phyloP scores from a whole-genome alignment of 345 rosid species.

The Gossypium sturtianum region DNA sequence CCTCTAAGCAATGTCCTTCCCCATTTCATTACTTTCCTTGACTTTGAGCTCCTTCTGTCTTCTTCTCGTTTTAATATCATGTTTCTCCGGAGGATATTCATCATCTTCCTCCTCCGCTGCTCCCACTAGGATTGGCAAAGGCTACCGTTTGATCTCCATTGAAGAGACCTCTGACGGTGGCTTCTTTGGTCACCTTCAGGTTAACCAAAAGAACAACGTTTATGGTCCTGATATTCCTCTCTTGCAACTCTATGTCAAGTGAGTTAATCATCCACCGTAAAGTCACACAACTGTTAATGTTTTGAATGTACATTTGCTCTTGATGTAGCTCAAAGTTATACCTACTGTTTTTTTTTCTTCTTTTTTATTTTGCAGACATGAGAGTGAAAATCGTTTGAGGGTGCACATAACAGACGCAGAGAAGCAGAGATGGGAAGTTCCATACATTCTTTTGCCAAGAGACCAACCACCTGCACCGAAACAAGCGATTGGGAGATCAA shows the following conservation, averaged over 20 bases:
- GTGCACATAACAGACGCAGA: constrained; percentile 84
- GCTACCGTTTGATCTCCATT: constrained; percentile 78
- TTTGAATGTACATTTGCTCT: not conserved
- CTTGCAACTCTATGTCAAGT: constrained; percentile 83
- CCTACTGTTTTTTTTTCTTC: not conserved
- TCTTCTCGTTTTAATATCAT: constrained; percentile 28
- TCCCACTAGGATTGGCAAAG: constrained; percentile 59
- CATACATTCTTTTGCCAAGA: constrained; percentile 76
- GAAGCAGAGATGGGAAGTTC: constrained; percentile 93
- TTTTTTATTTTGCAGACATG: constrained; percentile 47
- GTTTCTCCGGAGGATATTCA: constrained; percentile 28
- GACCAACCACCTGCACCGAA: constrained; percentile 56
- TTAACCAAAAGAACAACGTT: constrained; percentile 61
- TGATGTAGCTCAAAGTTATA: not conserved
- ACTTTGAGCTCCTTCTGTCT: not conserved
- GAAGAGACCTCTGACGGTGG: constrained; percentile 75
- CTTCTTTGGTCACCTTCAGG: constrained; percentile 70
- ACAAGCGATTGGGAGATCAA: constrained; percentile 38
- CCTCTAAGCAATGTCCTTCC: constrained; percentile 13
- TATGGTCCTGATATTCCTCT: constrained; percentile 82
- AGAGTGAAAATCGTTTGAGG: constrained; percentile 64
- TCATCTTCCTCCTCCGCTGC: not conserved
- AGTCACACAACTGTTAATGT: no score
- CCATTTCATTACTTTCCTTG: constrained; percentile 1
- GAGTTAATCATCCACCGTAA: constrained; percentile 10